These are phyloP conservation scores for Cryptosporidium meleagridis DNA, from an alignment of 169 alveolate species.

Conservation along the genomic window DNA sequence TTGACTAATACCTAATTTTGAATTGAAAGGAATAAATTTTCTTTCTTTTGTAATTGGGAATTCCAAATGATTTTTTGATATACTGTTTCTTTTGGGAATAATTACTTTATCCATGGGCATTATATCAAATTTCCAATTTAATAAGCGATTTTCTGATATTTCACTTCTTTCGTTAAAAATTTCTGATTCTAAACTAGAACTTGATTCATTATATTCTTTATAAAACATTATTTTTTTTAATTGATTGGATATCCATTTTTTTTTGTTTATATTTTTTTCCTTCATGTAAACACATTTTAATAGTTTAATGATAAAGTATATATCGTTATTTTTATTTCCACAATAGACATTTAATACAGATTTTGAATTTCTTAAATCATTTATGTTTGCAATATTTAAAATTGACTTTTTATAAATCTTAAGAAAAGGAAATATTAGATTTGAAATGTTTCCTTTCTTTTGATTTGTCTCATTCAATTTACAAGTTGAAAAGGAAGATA, in stretches of 20 bases:
- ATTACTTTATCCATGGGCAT: not conserved
- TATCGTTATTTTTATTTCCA: not conserved
- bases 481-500: not conserved
- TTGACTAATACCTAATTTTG: not conserved
- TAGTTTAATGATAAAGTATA: not conserved
- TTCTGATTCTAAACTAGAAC: not conserved
- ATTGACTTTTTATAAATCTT: constrained; percentile 21
- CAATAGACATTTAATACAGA: not conserved
- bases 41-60: not conserved
- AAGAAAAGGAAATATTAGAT: constrained; percentile 6
- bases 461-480: not conserved
- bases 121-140: not conserved
- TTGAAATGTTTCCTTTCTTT: constrained; percentile 30
- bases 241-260: constrained; percentile 33
- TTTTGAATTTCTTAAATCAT: not conserved
- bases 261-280: not conserved
- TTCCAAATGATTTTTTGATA: not conserved
- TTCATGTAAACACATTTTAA: not conserved
- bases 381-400: not conserved
- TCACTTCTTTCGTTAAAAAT: not conserved
- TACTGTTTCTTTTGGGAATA: not conserved
- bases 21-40: not conserved
- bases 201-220: not conserved
- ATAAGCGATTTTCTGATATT: not conserved
- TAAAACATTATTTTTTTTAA: not conserved